Evolutionary conservation across 352 stramenopile genomes (phyloP).

Genomic region (Phytopythium oedochilum): DNA sequence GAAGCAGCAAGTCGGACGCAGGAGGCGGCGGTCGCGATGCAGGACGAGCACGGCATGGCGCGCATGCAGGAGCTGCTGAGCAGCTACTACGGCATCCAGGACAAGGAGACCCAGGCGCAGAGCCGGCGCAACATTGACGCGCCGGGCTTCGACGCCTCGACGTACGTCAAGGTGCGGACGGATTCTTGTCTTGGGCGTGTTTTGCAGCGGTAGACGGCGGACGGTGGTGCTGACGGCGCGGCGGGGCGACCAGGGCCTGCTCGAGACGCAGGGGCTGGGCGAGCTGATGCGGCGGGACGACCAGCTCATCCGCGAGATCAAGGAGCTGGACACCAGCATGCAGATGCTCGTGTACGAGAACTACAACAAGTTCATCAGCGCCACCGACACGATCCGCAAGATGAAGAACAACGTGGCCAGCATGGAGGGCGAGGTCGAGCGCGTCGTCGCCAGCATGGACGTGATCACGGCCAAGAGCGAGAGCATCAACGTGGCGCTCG

Average conservation of each 20-base stretch:
- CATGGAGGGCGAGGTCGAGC: conserved; percentile 88
- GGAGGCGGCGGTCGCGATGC: conserved; percentile 9
- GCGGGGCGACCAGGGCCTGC: conserved; percentile 30
- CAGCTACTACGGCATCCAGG: conserved; percentile 84
- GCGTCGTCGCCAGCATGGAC: conserved; percentile 87
- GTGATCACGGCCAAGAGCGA: conserved; percentile 82
- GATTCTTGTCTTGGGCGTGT: no score
- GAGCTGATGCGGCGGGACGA: conserved; percentile 73
- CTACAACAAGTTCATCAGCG: conserved; percentile 99
- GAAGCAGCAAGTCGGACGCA: no score
- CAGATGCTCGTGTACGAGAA: conserved; percentile 99
- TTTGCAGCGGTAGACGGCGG: no score
- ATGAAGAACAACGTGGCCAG: conserved; percentile 93
- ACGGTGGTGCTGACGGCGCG: no score
- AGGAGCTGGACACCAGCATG: conserved; percentile 97
- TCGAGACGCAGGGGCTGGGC: conserved; percentile 54
- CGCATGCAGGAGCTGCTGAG: conserved; percentile 89
- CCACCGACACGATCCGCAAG: conserved; percentile 98
- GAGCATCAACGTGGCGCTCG: conserved; percentile 87
- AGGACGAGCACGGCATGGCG: conserved; percentile 62
- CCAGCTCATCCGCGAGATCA: conserved; percentile 86
- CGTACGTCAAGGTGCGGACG: conserved; percentile 84
- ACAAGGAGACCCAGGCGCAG: conserved; percentile 64
- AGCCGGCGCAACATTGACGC: conserved; percentile 75
- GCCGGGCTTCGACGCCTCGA: conserved; percentile 55